Evolutionary conservation across 1,284 basidiomycete genomes (phyloP), one percentile per base, ranked within the genome.

Genomic region (Puccinia hordei): DNA sequence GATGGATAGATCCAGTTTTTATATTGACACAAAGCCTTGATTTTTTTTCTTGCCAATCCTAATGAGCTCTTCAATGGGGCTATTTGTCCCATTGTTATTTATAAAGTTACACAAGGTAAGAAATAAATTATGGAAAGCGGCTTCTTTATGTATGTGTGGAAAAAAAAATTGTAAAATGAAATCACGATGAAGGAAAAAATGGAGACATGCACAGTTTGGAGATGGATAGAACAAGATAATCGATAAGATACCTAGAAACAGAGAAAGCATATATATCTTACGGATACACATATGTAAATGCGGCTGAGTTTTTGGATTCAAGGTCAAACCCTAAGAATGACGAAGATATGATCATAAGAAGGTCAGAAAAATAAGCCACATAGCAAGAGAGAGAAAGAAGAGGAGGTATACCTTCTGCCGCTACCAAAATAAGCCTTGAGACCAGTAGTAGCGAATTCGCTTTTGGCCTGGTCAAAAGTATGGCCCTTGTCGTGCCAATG

Each of bases 401-500:
- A 33, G 57, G 13, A 33, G 27, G 57, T 5, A 41, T 41, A 77
- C 75, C 53, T 77, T 33, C 72, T 69, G 8, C 76, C 76, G 17
- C 68, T 66, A 17, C 76, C 76, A 61, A 79, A 79, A 49, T 79
- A 79, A 61, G 76, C 76, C 38, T 79, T 79, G n/a, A 79, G 41
- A 30, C 76, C 76, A 55, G 65, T 71, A 22, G 76, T 79, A 19
- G 68, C 68, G 4, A 79, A 49, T 51, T 79, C 76, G 33, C 35
- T 65, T 38, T 79, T 79, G 33, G 76, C 76, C 33, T 79, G 51
- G 35, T 53, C 65, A 57, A 79, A 79, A 10, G 76, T 79, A 24
- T 79, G 68, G 27, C 76, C 76, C 55, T 79, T 79, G 61, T 79
- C 76, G 44, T 79, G 65, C 76, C 76, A 79, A 72, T 79, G 76